Conservation (phyloP, 1,139 yeast genomes). For the Meyerozyma carpophila region DNA sequence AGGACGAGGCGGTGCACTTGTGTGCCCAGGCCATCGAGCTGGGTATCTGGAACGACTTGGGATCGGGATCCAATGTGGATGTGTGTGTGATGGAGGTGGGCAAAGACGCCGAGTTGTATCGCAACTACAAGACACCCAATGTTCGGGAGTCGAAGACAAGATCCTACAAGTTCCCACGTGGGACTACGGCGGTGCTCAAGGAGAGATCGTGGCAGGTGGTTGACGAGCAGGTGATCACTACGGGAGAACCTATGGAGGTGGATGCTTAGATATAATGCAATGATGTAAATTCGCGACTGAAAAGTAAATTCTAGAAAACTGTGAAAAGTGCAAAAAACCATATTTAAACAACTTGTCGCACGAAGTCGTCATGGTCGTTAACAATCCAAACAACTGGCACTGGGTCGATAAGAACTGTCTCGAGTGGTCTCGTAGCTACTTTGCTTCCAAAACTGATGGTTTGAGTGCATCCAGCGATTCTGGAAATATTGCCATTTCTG, state of each 20-base stretch:
- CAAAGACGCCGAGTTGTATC: constrained; percentile 73
- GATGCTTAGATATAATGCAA: constrained; percentile 43
- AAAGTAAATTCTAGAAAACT: no score
- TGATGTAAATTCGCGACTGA: background rate
- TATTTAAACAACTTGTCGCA: no score
- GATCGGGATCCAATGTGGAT: constrained; percentile 97
- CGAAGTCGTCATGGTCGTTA: constrained; percentile 32
- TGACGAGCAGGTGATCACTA: constrained; percentile 54
- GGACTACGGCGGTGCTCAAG: constrained; percentile 82
- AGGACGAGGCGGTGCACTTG: constrained; percentile 82
- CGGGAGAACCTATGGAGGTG: constrained; percentile 64
- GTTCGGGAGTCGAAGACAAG: constrained; percentile 74
- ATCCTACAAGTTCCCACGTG: constrained; percentile 80
- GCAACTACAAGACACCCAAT: constrained; percentile 91
- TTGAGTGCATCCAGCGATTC: constrained; percentile 32
- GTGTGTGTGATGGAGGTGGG: constrained; percentile 94
- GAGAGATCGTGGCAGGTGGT: constrained; percentile 61
- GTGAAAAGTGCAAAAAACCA: no score
- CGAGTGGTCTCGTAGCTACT: constrained; percentile 81
- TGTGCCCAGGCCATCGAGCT: constrained; percentile 94
- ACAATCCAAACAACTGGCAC: constrained; percentile 66
- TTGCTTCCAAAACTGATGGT: constrained; percentile 54
- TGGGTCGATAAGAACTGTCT: constrained; percentile 99
- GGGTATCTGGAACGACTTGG: constrained; percentile 98
- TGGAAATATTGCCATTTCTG: constrained; percentile 38